Base-by-base conservation (phyloP, 208 protist genomes). In the Leptomonas pyrrhocoris region DNA sequence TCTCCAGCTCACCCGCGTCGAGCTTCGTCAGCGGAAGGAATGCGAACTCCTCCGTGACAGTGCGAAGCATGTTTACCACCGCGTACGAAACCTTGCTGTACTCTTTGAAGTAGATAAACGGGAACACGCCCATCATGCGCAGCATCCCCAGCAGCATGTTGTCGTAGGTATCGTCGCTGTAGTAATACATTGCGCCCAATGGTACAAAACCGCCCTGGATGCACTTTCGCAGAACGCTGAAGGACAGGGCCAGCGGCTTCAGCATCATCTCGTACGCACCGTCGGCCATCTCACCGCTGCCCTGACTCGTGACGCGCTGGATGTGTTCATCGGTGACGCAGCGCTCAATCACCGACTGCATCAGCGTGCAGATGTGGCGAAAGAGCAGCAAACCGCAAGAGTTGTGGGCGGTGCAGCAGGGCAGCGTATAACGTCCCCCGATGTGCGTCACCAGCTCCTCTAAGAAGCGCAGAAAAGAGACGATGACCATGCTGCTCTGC, bases 81-180 rank as follows among this genome's bases (percentile, higher is more conserved):
- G 68, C 73, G 55, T 60, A 38, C 19, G 84, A 75, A 36, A 82
- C 85, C 72, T 93, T 90, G 6, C 71, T 50, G 76, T 94, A 86
- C 62, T 92, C 80, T 72, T 83, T 88, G 63, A 90, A 93, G 21
- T 93, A 72, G 40, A 76, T 60, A 45, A 66, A 70, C 18, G 77
- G 81, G 40, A 96, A 81, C 61, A 89, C 67, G 19, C 75, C 64
- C 18, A 94, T 50, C 83, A 93, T 94, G 27, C 83, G 74, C 31
- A 96, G 61, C 27, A 93, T 68, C 2, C 81, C 79, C 49, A 90
- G 73, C 49, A 90, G 62, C 21, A 80, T 85, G 73, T 74, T 81
- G 69, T 96, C 90, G 80, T 90, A 96, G 2, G 82, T 85, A n/a
- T 90, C 79, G 57, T 96, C 90, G 62, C 79, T 73, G 77, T 96